These are phyloP conservation scores for Aspergillus vadensis DNA, from an alignment of 2,329 filamentous ascomycete species.

Conservation along the genomic window DNA sequence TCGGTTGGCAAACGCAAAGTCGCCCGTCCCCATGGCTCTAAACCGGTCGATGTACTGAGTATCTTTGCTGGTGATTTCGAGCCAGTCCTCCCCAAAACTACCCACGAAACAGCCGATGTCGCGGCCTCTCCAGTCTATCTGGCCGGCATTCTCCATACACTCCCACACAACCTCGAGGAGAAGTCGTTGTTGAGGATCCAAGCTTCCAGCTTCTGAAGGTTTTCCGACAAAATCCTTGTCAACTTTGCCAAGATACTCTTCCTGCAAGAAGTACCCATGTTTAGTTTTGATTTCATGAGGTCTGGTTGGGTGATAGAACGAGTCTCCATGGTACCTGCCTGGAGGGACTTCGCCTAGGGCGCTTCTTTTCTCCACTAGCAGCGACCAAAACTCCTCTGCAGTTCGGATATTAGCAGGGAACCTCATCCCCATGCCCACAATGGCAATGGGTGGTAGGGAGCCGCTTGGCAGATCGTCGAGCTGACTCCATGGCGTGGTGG, in stretches of 20 bases:
- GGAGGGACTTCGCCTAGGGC: slow-evolving; percentile 25
- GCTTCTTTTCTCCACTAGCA: slow-evolving; percentile 25
- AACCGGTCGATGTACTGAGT: slow-evolving; percentile 19
- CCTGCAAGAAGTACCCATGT: slow-evolving; percentile 34
- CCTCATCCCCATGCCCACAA: slow-evolving; percentile 29
- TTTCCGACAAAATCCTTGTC: slow-evolving; percentile 31
- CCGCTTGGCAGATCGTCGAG: background rate
- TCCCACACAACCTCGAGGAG: slow-evolving; percentile 29
- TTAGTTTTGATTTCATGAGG: slow-evolving; percentile 14
- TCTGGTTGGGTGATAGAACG: slow-evolving; percentile 23
- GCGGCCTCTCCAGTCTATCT: slow-evolving; percentile 32
- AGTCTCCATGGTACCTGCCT: slow-evolving; percentile 28
- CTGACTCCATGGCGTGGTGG: background rate
- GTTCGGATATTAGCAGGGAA: slow-evolving; percentile 24
- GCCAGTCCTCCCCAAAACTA: slow-evolving; percentile 30
- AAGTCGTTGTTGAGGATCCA: slow-evolving; percentile 38
- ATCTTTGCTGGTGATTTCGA: slow-evolving; percentile 24
- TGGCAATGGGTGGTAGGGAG: slow-evolving; percentile 19
- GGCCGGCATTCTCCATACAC: slow-evolving; percentile 34
- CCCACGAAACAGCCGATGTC: slow-evolving; percentile 34
- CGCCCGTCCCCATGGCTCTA: slow-evolving; percentile 17
- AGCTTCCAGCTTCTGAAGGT: slow-evolving; percentile 23
- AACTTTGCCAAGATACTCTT: slow-evolving; percentile 31
- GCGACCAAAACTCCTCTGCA: slow-evolving; percentile 24
- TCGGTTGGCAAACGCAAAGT: slow-evolving; percentile 28